These are phyloP conservation scores for Cercis canadensis DNA, from an alignment of 306 rosid genomes.

Conservation along the genomic window DNA sequence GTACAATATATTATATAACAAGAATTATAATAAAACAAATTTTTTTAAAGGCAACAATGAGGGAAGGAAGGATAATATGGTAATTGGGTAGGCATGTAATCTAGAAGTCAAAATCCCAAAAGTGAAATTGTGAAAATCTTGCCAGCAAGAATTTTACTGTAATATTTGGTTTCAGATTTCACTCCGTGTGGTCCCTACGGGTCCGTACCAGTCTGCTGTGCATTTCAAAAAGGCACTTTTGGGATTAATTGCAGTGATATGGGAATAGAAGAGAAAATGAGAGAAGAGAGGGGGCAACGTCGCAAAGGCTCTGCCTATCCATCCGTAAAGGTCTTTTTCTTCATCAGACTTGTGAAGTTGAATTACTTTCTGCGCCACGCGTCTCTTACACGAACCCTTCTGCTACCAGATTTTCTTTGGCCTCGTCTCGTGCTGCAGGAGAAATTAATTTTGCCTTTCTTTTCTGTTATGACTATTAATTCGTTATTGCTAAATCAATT, in stretches of 20 bases:
- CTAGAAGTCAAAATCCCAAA: not conserved
- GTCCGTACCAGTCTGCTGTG: slow-evolving; percentile 30
- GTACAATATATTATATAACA: too few relatives aligned
- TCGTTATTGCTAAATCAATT: not conserved
- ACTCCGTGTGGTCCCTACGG: slow-evolving; percentile 51
- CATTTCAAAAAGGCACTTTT: slow-evolving; percentile 70
- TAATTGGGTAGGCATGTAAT: not conserved
- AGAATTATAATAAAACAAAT: too few relatives aligned
- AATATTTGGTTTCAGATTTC: slow-evolving; percentile 18
- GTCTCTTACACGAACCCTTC: slow-evolving; percentile 41
- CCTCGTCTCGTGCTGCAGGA: too few relatives aligned
- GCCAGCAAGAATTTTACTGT: not conserved
- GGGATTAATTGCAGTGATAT: slow-evolving; percentile 47
- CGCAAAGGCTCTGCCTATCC: not conserved
- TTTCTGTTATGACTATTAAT: not conserved
- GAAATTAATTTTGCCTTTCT: too few relatives aligned
- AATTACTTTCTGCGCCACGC: slow-evolving; percentile 49
- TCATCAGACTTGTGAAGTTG: not conserved
- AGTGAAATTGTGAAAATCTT: not conserved
- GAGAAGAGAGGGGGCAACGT: not conserved
- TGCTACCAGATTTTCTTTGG: too few relatives aligned
- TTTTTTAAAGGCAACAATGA: too few relatives aligned
- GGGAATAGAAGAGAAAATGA: slow-evolving; percentile 22
- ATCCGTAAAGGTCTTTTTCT: slow-evolving; percentile 20
- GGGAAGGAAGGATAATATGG: not conserved